phyloP scores from a whole-genome alignment of 1,284 basidiomycete genomes.

The Naganishia liquefaciens region DNA sequence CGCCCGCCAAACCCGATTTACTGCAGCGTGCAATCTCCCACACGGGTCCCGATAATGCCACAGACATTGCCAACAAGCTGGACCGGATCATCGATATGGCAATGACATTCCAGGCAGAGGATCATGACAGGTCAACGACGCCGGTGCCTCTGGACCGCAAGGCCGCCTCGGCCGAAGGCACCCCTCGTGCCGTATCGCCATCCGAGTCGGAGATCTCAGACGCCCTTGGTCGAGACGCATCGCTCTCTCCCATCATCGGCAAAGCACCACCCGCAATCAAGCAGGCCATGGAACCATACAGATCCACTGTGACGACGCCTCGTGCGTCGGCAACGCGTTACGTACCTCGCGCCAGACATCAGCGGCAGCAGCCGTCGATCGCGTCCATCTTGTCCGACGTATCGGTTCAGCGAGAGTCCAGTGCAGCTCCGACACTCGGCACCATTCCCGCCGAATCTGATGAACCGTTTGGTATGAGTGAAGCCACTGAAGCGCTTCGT shows the following conservation, averaged over 20 bases:
- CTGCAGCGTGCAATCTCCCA: constrained; percentile 19
- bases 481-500: constrained; percentile 32
- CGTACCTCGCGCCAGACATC: constrained; percentile 38
- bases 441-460: constrained; percentile 4
- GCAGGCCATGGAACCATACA: constrained; percentile 17
- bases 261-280: constrained; percentile 29
- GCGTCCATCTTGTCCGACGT: constrained; percentile 49
- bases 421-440: not conserved
- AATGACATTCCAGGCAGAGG: constrained; percentile 13
- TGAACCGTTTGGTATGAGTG: constrained; percentile 12
- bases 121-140: constrained; percentile 4
- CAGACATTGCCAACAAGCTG: constrained; percentile 27
- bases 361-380: constrained; percentile 51
- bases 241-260: constrained; percentile 21
- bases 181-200: constrained; percentile 6
- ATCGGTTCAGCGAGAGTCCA: constrained; percentile 31
- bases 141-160: constrained; percentile 12
- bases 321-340: not conserved
- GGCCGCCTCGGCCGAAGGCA: not conserved
- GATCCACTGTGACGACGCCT: not conserved
- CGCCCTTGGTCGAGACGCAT: constrained; percentile 6
- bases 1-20: constrained; percentile 20
- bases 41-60: constrained; percentile 12
- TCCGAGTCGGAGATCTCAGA: constrained; percentile 15
- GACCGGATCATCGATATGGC: constrained; percentile 27